Evolutionary conservation across 75 land plant genomes (phyloP), one percentile per base, ranked within the genome.

Genomic region (Selaginella moellendorffii): DNA sequence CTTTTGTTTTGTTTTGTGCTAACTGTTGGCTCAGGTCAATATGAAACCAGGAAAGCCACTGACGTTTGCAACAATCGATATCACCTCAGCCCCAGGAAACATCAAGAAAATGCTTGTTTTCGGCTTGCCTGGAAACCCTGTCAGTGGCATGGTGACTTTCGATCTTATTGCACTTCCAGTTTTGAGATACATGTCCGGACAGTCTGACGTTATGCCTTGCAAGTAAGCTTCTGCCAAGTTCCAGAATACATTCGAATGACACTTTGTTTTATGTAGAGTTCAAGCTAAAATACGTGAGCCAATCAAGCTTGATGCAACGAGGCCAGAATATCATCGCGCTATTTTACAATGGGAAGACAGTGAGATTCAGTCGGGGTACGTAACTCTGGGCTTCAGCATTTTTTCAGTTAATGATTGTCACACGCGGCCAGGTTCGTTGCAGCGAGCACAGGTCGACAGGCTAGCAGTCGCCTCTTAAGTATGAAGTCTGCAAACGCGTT

Each of bases 91-190:
- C 67, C 54, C 63, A 21, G 52, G 66, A 24, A 64, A n/a, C 20
- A 51, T 42, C 8, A 80, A 76, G 27, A 61, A 80, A 26, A 65
- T 85, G 27, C 77, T 93, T 63, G 90, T 88, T 30, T 93, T 93
- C 76, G 98, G 87, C 31, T 72, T 93, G 23, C 98, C 98, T 63
- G 98, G 98, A 21, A 93, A 93, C 77, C 98, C 98, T 28, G 98
- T 89, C 19, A 88, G 98, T 75, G 79, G 85, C 72, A n/a, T 82
- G 66, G 98, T 85, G 2, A 71, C 81, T 66, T 93, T 93, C 70
- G 69, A 88, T 73, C 78, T 93, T 9, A 75, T 85, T 73, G 85
- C 76, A n/a, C 77, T 85, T 19, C 98, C 96, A 59, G 80, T 84
- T 21, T 85, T 93, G 58, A 82, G 87, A 12, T 62, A 52, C 27